A percentile compares a stretch with the other conserved stretches of the same genome.
Evolutionary conservation across 306 rosid genomes (phyloP).

Genomic region (Amphicarpaea edgeworthii): DNA sequence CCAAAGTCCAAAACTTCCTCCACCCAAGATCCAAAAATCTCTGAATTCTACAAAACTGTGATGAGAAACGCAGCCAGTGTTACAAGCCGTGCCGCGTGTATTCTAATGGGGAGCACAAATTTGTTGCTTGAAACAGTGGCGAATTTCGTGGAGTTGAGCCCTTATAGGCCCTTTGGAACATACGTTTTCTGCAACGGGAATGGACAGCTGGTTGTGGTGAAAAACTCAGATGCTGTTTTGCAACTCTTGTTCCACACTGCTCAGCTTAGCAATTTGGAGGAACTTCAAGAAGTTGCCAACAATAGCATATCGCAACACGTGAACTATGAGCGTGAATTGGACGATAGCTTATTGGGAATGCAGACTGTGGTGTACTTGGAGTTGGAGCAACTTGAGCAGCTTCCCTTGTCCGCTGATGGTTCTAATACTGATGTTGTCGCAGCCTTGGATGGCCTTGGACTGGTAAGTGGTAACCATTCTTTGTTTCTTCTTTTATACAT

Average conservation of each 20-base stretch:
- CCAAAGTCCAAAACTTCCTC: conserved; percentile 6
- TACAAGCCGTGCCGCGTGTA: conserved; percentile 69
- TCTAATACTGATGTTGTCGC: conserved; percentile 37
- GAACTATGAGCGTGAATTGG: conserved; percentile 49
- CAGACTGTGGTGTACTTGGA: conserved; percentile 50
- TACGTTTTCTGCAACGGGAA: conserved; percentile 62
- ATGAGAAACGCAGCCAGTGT: conserved; percentile 62
- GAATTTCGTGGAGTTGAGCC: conserved; percentile 64
- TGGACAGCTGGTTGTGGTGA: conserved; percentile 55
- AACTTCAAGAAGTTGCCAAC: conserved; percentile 41
- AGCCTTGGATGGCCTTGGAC: conserved; percentile 72
- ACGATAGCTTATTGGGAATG: conserved; percentile 47
- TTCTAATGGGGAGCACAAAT: conserved; percentile 77
- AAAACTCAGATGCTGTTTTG: conserved; percentile 72
- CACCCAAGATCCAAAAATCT: not conserved
- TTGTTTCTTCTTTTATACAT: not conserved
- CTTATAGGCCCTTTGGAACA: conserved; percentile 86
- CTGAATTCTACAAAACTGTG: conserved; percentile 53
- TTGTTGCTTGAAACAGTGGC: conserved; percentile 60
- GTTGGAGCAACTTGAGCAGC: conserved; percentile 48
- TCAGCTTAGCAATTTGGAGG: conserved; percentile 46
- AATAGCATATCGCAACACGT: conserved; percentile 62
- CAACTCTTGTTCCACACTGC: conserved; percentile 70
- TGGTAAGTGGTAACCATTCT: conserved; percentile 71
- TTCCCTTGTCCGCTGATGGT: conserved; percentile 54